Evolutionary conservation across 139 green algal genomes (phyloP).

Genomic region (Chlamydomonas sphaeroides): DNA sequence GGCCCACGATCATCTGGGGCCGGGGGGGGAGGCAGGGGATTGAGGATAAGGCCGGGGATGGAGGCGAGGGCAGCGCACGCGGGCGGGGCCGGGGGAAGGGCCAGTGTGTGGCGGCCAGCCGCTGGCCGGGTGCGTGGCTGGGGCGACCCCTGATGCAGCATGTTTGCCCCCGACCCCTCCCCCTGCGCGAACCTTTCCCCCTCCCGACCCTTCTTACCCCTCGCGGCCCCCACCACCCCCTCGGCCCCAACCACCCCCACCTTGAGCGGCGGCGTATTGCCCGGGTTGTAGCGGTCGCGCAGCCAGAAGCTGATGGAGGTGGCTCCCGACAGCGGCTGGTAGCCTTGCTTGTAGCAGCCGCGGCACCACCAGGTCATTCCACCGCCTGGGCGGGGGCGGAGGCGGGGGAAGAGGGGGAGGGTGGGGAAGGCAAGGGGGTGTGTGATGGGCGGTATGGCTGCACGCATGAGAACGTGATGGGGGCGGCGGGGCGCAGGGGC

Average conservation of each 20-base stretch:
- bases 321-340: slow-evolving; percentile 51
- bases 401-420: not conserved
- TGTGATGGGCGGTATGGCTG: not conserved
- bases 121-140: too few species aligned
- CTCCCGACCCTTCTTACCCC: too few species aligned
- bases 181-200: too few species aligned
- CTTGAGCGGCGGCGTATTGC: slow-evolving; percentile 27
- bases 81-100: not conserved
- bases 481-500: too few species aligned
- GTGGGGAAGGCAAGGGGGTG: not conserved
- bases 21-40: not conserved
- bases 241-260: not conserved
- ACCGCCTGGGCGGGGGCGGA: slow-evolving; percentile 23
- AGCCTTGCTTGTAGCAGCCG: slow-evolving; percentile 44
- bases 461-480: not conserved
- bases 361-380: slow-evolving; percentile 53
- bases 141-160: too few species aligned
- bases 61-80: not conserved
- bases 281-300: slow-evolving; percentile 16
- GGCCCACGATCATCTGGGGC: slow-evolving; percentile 8
- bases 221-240: too few species aligned
- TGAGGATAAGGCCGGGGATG: not conserved
- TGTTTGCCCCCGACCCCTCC: too few species aligned
- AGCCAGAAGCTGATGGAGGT: slow-evolving; percentile 42
- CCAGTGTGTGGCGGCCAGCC: not conserved